Percentiles rank a stretch among this genome's conserved stretches.
phyloP scores from a whole-genome alignment of 2,329 filamentous ascomycete genomes.

The Colletotrichum tabaci region DNA sequence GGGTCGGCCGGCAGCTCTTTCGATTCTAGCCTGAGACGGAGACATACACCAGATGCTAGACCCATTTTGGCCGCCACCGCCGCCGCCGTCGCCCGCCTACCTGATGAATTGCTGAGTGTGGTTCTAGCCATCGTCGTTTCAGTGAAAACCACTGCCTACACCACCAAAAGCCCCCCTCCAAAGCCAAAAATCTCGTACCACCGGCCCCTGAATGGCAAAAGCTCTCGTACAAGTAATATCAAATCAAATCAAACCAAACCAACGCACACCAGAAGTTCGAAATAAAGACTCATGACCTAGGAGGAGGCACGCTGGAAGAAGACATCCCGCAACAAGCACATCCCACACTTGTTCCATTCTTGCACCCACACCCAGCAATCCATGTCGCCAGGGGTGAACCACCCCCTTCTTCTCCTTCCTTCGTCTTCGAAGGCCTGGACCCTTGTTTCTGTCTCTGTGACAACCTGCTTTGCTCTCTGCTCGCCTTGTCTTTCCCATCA shows the following conservation, averaged over 20 bases:
- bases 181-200: neutral
- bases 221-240: neutral
- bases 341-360: conserved; percentile 13
- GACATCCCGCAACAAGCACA: conserved; percentile 10
- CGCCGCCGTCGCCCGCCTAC: neutral
- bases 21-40: neutral
- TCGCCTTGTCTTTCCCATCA: conserved; percentile 28
- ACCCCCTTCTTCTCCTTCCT: conserved; percentile 8
- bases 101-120: neutral
- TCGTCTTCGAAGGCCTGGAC: conserved; percentile 13
- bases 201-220: neutral
- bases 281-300: neutral
- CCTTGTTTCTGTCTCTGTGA: conserved; percentile 29
- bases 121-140: conserved; percentile 11
- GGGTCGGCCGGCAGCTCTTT: neutral
- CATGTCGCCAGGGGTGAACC: conserved; percentile 28
- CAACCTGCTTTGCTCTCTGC: conserved; percentile 22
- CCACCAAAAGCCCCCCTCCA: neutral
- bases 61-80: neutral
- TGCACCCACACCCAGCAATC: conserved; percentile 31
- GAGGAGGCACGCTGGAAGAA: neutral
- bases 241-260: neutral
- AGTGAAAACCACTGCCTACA: conserved; percentile 1
- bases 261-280: neutral
- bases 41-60: neutral